These are phyloP conservation scores for Solanum lycopersicoides DNA, from an alignment of 257 asterid species.

Conservation along the genomic window DNA sequence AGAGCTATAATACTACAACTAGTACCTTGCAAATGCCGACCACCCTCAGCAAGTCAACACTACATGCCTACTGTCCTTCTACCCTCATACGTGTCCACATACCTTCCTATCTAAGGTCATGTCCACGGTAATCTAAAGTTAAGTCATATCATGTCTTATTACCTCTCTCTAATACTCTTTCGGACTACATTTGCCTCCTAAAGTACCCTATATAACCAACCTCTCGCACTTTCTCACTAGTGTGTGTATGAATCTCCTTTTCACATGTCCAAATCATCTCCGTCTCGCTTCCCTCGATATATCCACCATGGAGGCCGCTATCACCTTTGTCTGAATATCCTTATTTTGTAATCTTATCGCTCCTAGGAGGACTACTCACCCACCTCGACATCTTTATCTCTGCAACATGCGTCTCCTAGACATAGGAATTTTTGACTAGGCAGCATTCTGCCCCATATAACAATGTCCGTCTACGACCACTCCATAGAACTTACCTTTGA, in stretches of 20 bases:
- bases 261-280: background rate
- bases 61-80: background rate
- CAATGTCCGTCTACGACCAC: background rate
- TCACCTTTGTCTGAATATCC: background rate
- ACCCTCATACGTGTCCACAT: background rate
- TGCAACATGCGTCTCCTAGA: background rate
- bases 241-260: background rate
- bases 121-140: background rate
- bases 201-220: background rate
- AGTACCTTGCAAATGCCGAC: background rate
- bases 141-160: background rate
- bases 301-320: background rate
- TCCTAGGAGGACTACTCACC: background rate
- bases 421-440: background rate
- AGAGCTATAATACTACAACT: background rate
- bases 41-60: background rate
- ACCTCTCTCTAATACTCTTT: background rate
- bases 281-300: background rate
- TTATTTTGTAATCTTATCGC: background rate
- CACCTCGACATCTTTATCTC: background rate
- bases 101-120: background rate
- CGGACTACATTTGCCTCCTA: background rate
- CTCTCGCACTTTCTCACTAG: background rate
- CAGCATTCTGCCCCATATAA: background rate
- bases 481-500: background rate